Evolutionary conservation across 176 grass and related monocot genomes (phyloP).

Genomic region (Lolium multiflorum): DNA sequence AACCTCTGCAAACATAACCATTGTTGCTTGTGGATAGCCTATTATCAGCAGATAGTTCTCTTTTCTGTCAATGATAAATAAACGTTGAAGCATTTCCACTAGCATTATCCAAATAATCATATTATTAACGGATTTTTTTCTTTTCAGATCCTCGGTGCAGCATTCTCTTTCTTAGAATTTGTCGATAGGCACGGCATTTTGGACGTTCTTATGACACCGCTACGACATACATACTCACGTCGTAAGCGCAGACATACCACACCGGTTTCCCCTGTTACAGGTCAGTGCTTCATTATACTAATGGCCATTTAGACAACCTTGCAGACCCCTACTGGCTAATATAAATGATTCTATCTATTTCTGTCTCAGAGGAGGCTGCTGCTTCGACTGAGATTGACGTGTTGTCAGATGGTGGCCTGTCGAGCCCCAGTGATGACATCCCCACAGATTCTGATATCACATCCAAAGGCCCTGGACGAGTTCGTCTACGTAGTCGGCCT

Average conservation of each 20-base stretch:
- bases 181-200: not conserved
- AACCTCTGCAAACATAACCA: not conserved
- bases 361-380: not conserved
- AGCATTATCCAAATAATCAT: not conserved
- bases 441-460: not conserved
- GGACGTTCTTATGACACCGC: not conserved
- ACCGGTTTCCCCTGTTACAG: not conserved
- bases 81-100: not conserved
- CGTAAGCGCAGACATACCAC: not conserved
- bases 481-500: not conserved
- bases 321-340: not conserved
- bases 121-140: not conserved
- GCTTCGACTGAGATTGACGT: not conserved
- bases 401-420: not conserved
- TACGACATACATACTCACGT: not conserved
- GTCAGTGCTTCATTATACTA: not conserved
- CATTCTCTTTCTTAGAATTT: not conserved
- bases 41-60: not conserved
- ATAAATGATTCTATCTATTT: not conserved
- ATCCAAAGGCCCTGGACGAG: not conserved
- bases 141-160: not conserved
- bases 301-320: not conserved
- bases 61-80: not conserved
- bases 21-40: not conserved
- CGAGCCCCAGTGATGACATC: not conserved